A percentile compares a stretch with the other conserved stretches of the same genome.
phyloP scores from a whole-genome alignment of 2,329 filamentous ascomycete species.

The Aspergillus quadrilineatus region DNA sequence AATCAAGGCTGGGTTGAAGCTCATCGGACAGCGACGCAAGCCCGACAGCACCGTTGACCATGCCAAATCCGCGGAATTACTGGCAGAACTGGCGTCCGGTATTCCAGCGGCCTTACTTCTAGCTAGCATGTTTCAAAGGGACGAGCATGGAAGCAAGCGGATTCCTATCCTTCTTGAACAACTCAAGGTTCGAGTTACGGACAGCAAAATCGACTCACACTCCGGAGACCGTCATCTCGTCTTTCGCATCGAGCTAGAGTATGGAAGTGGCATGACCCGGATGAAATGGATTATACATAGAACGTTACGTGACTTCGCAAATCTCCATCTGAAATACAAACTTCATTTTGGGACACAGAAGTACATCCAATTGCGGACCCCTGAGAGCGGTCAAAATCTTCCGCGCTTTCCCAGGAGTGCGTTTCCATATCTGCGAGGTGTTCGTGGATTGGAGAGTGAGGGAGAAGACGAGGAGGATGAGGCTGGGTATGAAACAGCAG shows the following conservation, averaged over 20 bases:
- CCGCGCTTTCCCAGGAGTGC: slow-evolving; percentile 86
- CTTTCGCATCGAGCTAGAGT: slow-evolving; percentile 91
- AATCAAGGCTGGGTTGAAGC: slow-evolving; percentile 83
- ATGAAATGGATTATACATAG: slow-evolving; percentile 96
- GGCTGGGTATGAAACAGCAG: slow-evolving; percentile 49
- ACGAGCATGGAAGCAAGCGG: slow-evolving; percentile 91
- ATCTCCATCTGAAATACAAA: slow-evolving; percentile 92
- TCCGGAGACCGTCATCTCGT: slow-evolving; percentile 70
- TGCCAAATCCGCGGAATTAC: slow-evolving; percentile 90
- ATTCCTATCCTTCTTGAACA: slow-evolving; percentile 95
- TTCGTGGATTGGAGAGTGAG: slow-evolving; percentile 75
- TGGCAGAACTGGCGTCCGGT: slow-evolving; percentile 90
- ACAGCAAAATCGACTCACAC: slow-evolving; percentile 67
- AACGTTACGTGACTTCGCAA: slow-evolving; percentile 84
- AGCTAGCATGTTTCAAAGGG: slow-evolving; percentile 95
- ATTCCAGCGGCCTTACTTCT: slow-evolving; percentile 91
- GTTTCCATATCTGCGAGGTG: slow-evolving; percentile 82
- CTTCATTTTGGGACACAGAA: slow-evolving; percentile 80
- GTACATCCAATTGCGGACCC: slow-evolving; percentile 68
- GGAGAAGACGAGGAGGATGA: slow-evolving; percentile 67
- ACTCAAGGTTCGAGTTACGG: slow-evolving; percentile 80
- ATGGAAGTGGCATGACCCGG: slow-evolving; percentile 88
- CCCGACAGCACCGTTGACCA: slow-evolving; percentile 84
- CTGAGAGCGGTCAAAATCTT: slow-evolving; percentile 72
- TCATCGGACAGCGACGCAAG: slow-evolving; percentile 74